Evolutionary conservation across 179 eudicot species (phyloP).

Genomic region (Corrigiola litoralis): DNA sequence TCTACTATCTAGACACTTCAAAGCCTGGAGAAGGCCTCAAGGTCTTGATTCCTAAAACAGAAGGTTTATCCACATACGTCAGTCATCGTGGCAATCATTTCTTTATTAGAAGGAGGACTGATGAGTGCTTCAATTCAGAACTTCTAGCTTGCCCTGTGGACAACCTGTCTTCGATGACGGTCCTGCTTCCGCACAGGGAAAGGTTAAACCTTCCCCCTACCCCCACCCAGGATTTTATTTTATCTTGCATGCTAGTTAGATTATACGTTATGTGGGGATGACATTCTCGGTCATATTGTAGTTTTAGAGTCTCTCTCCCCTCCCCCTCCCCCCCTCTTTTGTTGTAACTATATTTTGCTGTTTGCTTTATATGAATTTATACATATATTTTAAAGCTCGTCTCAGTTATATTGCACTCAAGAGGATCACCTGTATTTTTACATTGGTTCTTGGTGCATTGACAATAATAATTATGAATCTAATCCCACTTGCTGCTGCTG

Average conservation of each 20-base stretch:
- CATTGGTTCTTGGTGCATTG: no score
- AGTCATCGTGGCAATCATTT: slow-evolving; percentile 90
- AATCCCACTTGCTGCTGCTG: no score
- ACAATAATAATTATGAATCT: no score
- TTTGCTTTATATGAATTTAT: neutral
- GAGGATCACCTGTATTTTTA: neutral
- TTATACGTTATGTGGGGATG: no score
- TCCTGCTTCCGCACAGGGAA: slow-evolving; percentile 72
- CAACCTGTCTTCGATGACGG: slow-evolving; percentile 47
- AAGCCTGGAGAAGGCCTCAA: slow-evolving; percentile 56
- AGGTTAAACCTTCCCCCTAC: slow-evolving; percentile 34
- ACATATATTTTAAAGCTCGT: neutral
- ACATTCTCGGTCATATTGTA: neutral
- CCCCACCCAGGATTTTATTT: neutral
- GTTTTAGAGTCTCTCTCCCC: no score
- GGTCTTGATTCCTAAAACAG: slow-evolving; percentile 64
- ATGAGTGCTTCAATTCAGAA: slow-evolving; percentile 77
- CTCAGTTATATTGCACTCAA: neutral
- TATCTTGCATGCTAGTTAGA: neutral
- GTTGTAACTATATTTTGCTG: no score
- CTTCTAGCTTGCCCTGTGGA: slow-evolving; percentile 83
- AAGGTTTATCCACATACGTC: slow-evolving; percentile 72
- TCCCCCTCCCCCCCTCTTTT: no score
- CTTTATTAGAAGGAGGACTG: slow-evolving; percentile 74
- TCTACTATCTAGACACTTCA: slow-evolving; percentile 59